These are phyloP conservation scores for Neonectria neomacrospora DNA, from an alignment of 2,329 filamentous ascomycete species.

Conservation along the genomic window DNA sequence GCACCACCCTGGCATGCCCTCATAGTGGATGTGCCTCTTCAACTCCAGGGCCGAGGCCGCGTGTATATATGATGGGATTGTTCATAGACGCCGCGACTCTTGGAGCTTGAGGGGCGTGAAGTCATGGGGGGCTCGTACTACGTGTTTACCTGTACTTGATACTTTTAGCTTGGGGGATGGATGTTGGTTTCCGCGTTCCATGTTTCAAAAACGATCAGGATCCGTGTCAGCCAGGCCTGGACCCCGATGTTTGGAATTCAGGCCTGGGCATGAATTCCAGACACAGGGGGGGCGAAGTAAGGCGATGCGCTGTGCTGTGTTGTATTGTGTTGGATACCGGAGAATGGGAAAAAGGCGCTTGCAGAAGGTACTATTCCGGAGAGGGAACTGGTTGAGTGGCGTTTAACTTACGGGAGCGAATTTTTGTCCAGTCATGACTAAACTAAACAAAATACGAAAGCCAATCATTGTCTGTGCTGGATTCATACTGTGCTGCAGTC, in stretches of 20 bases:
- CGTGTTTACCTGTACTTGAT: background rate
- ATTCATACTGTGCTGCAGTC: background rate
- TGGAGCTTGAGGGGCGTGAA: constrained; percentile 26
- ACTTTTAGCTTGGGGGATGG: constrained; percentile 1
- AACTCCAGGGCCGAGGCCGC: constrained; percentile 9
- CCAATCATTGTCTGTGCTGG: constrained; percentile 4
- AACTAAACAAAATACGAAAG: constrained; percentile 21
- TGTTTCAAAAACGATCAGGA: constrained; percentile 13
- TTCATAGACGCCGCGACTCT: constrained; percentile 34
- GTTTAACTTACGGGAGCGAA: constrained; percentile 23
- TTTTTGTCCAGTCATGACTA: constrained; percentile 27
- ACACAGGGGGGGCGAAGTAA: background rate
- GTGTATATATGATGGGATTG: constrained; percentile 33
- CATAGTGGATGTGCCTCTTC: constrained; percentile 12
- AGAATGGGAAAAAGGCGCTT: constrained; percentile 17
- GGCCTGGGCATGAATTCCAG: constrained; percentile 14
- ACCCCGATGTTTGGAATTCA: constrained; percentile 1
- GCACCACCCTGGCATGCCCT: constrained; percentile 42
- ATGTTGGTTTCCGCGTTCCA: background rate
- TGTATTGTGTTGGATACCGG: constrained; percentile 3
- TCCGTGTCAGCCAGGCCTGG: constrained; percentile 10
- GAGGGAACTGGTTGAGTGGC: constrained; percentile 18
- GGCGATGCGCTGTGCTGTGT: background rate
- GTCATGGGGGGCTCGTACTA: constrained; percentile 1
- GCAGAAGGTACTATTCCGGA: constrained; percentile 15